Conservation (phyloP, 352 stramenopile species). For the Globisporangium paroecandrum region DNA sequence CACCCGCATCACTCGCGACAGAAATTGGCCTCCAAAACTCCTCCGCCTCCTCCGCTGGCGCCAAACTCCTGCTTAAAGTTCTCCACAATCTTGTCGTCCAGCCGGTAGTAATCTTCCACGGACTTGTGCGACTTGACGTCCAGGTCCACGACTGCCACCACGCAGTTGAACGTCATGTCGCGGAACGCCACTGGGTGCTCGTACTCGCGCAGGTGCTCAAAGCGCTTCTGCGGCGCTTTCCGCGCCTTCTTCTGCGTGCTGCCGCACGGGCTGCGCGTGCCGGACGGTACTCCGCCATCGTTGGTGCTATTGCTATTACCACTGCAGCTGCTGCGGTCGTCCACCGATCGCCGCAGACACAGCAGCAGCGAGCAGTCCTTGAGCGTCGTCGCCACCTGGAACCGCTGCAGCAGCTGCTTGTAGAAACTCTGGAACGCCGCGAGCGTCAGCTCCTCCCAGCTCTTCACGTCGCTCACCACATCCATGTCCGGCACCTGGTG, state of each 20-base stretch:
- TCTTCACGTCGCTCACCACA: slow-evolving; percentile 21
- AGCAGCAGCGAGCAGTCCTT: slow-evolving; percentile 84
- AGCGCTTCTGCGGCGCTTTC: slow-evolving; percentile 23
- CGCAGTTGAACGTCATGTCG: slow-evolving; percentile 70
- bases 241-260: slow-evolving; percentile 10
- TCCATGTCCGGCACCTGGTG: slow-evolving; percentile 36
- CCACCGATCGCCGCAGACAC: slow-evolving; percentile 49
- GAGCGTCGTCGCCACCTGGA: slow-evolving; percentile 80
- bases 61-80: slow-evolving; percentile 52
- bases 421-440: slow-evolving; percentile 49
- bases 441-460: slow-evolving; percentile 42
- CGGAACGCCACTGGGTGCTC: slow-evolving; percentile 61
- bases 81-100: slow-evolving; percentile 76
- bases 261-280: slow-evolving; percentile 11
- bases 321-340: slow-evolving; percentile 18
- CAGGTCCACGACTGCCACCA: slow-evolving; percentile 82
- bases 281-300: not conserved
- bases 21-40: slow-evolving; percentile 21
- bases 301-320: slow-evolving; percentile 8
- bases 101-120: slow-evolving; percentile 72
- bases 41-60: slow-evolving; percentile 17
- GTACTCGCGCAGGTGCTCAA: slow-evolving; percentile 68
- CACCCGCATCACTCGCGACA: slow-evolving; percentile 34
- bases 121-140: slow-evolving; percentile 88
- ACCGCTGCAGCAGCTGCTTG: slow-evolving; percentile 58